These are phyloP conservation scores for Tetrahymena malaccensis DNA, from an alignment of 73 alveolate genomes.

Conservation along the genomic window DNA sequence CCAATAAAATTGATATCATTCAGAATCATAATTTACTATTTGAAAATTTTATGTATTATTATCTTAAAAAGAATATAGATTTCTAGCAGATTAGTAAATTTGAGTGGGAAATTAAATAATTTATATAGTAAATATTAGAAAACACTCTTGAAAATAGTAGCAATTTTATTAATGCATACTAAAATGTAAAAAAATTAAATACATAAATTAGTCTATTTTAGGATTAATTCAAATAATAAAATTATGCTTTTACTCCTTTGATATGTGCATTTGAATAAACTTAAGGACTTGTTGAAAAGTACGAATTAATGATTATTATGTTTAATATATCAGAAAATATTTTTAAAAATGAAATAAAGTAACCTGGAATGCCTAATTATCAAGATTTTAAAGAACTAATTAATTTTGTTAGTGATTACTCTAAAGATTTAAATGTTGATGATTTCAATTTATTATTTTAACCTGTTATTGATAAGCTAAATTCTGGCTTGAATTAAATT, in stretches of 20 bases:
- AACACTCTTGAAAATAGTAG: background rate
- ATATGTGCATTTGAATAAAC: background rate
- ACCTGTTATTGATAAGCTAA: background rate
- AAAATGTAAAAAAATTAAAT: background rate
- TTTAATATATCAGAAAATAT: background rate
- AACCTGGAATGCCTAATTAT: background rate
- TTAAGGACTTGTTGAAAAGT: background rate
- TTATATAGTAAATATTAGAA: background rate
- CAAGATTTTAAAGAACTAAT: background rate
- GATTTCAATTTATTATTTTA: background rate
- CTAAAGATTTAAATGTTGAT: background rate
- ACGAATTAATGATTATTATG: background rate
- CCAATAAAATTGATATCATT: background rate
- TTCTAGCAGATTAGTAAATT: background rate
- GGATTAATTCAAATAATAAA: background rate
- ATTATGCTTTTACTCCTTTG: background rate
- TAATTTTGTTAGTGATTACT: background rate
- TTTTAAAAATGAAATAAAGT: background rate
- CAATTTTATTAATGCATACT: background rate
- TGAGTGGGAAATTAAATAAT: background rate
- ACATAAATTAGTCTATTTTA: background rate
- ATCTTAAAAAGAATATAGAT: background rate
- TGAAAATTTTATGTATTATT: background rate
- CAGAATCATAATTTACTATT: background rate
- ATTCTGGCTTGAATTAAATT: background rate